Percentiles rank a stretch among this genome's conserved stretches.
Conservation (phyloP, 2,329 filamentous ascomycete genomes). For the Tolypocladium paradoxum region DNA sequence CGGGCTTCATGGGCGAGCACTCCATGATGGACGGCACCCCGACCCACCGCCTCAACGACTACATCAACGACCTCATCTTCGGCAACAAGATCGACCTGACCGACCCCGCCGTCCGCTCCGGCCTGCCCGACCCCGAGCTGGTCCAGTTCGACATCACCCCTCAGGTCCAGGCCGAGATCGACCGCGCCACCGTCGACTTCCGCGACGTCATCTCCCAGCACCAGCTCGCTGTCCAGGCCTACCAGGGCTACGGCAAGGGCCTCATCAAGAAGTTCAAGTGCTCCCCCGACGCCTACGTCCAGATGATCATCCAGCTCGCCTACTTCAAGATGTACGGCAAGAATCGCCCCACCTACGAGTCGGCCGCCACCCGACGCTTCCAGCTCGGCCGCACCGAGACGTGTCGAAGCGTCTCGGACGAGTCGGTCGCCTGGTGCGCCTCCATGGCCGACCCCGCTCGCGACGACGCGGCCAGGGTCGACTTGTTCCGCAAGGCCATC, state of each 20-base stretch:
- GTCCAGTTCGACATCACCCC: slow-evolving; percentile 70
- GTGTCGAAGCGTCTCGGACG: slow-evolving; percentile 83
- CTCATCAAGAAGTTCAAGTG: slow-evolving; percentile 99
- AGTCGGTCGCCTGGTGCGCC: slow-evolving; percentile 80
- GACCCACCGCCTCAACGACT: slow-evolving; percentile 94
- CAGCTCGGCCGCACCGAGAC: slow-evolving; percentile 95
- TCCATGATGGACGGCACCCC: slow-evolving; percentile 99
- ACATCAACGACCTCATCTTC: slow-evolving; percentile 83
- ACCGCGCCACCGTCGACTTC: slow-evolving; percentile 70
- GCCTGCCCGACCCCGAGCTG: slow-evolving; percentile 68
- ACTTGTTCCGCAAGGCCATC: slow-evolving; percentile 73
- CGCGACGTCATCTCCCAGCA: slow-evolving; percentile 71
- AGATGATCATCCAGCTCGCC: slow-evolving; percentile 96
- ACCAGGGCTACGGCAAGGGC: slow-evolving; percentile 95
- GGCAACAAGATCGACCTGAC: slow-evolving; percentile 89
- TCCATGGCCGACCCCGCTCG: slow-evolving; percentile 64
- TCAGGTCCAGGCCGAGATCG: slow-evolving; percentile 66
- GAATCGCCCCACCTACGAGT: slow-evolving; percentile 96
- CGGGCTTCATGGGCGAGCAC: slow-evolving; percentile 97
- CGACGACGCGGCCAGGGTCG: slow-evolving; percentile 53
- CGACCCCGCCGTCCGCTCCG: slow-evolving; percentile 64
- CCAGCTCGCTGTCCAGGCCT: slow-evolving; percentile 86
- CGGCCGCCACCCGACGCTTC: slow-evolving; percentile 87
- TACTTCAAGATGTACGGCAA: slow-evolving; percentile 99
- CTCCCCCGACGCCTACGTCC: slow-evolving; percentile 93